Evolutionary conservation across 2,329 filamentous ascomycete species (phyloP), one percentile per base, ranked within the genome.

Genomic region (Xylaria sp.): DNA sequence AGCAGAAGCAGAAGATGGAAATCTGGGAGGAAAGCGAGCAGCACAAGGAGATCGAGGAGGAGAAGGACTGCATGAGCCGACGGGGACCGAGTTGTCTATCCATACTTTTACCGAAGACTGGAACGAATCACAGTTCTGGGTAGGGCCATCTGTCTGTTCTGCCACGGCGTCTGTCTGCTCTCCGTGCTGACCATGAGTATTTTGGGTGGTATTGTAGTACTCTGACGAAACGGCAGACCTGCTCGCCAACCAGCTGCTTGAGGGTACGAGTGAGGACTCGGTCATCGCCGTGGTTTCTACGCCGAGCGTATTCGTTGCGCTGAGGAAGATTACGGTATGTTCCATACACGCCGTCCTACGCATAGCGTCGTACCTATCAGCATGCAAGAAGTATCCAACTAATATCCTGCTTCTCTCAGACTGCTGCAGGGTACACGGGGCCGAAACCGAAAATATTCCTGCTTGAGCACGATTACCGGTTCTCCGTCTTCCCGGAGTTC

Each of bases 121-220:
- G 93, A 93, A 94, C 76, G 88, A 91, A 76, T 91, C 88, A 70
- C 92, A 95, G 80, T 96, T 96, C 76, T 96, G 93, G 92, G 90
- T 92, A 83, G 48, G 55, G 43, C 43, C 20, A 56, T 18, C 39
- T 20, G 49, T 9, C 15, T 28, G 6, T 23, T 20, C 28, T 52
- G 12, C 13, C 54, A 46, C 36, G 6, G 8, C 8, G 28, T 48
- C n/a, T 46, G 31, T 52, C 15, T 13, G 12, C 28, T 28, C 28
- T 12, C 12, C 31, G 46, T 18, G 48, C 54, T 60, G 36, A 58
- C 51, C 31, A 25, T 25, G 13, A 33, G n/a, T 28, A 33, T 39
- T 20, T 59, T 20, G 20, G 5, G n/a, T 20, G 31, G 20, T n/a
- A 31, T 46, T 41, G 31, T 72, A 91, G 90, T 94, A 93, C 78